These are phyloP conservation scores for Coniochaeta sp. DNA, from an alignment of 2,329 filamentous ascomycete species.

Conservation along the genomic window DNA sequence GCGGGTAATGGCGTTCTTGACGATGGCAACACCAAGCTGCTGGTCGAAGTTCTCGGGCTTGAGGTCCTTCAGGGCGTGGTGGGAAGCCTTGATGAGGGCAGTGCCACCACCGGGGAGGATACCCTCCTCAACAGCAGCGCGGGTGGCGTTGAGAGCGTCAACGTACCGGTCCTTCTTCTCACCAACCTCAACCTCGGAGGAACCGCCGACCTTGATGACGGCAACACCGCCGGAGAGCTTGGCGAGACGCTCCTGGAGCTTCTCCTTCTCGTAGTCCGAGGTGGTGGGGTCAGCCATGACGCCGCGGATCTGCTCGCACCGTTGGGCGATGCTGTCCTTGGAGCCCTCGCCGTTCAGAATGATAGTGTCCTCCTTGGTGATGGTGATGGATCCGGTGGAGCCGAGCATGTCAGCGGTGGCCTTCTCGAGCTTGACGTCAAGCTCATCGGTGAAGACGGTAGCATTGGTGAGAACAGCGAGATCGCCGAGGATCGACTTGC, in stretches of 20 bases:
- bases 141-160: constrained; percentile 94
- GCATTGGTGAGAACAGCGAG: constrained; percentile 93
- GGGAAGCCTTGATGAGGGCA: constrained; percentile 92
- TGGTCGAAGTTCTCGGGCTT: constrained; percentile 97
- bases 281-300: constrained; percentile 91
- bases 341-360: constrained; percentile 92
- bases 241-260: constrained; percentile 98
- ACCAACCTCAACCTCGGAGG: constrained; percentile 95
- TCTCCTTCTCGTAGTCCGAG: constrained; percentile 99
- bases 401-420: constrained; percentile 92
- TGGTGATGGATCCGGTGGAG: constrained; percentile 95
- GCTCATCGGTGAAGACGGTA: constrained; percentile 96
- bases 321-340: constrained; percentile 90
- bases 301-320: constrained; percentile 98
- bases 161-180: constrained; percentile 99
- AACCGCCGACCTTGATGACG: constrained; percentile 97
- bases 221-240: constrained; percentile 99
- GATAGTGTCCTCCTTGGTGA: constrained; percentile 99
- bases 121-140: constrained; percentile 96
- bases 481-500: constrained; percentile 98
- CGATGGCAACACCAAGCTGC: constrained; percentile 93
- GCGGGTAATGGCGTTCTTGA: constrained; percentile 96
- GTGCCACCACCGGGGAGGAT: constrained; percentile 98
- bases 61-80: constrained; percentile 74
- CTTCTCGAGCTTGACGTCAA: constrained; percentile 99